phyloP scores from a whole-genome alignment of 139 green algal genomes.

The Volvox africanus region DNA sequence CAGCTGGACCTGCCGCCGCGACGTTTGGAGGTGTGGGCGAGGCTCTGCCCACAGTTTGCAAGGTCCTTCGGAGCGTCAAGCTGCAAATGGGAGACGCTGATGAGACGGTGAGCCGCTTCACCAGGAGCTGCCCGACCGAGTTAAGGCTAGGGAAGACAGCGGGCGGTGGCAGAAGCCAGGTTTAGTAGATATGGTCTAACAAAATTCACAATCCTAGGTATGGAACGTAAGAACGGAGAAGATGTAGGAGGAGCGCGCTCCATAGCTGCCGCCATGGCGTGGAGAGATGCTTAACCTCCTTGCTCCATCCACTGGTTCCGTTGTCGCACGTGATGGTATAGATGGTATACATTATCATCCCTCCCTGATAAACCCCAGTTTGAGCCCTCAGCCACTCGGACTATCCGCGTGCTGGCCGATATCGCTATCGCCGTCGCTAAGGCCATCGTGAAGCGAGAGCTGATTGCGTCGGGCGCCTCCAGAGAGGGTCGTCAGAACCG shows the following conservation, averaged over 20 bases:
- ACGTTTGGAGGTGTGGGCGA: background rate
- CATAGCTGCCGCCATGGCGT: too few relatives aligned
- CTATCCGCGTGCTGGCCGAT: slow-evolving; percentile 39
- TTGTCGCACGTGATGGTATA: too few relatives aligned
- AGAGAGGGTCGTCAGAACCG: background rate
- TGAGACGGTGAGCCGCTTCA: background rate
- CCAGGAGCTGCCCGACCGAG: too few relatives aligned
- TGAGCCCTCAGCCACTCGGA: background rate
- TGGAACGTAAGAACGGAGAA: too few relatives aligned
- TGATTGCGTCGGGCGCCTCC: background rate
- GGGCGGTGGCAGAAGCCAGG: too few relatives aligned
- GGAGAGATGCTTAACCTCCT: too few relatives aligned
- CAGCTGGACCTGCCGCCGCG: background rate
- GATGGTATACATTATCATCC: too few relatives aligned
- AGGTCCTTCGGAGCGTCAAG: slow-evolving; percentile 36
- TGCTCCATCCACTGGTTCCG: too few relatives aligned
- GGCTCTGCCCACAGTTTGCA: slow-evolving; percentile 28
- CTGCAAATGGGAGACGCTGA: slow-evolving; percentile 22
- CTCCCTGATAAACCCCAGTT: background rate
- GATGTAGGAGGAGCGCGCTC: too few relatives aligned
- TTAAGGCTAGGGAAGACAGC: too few relatives aligned
- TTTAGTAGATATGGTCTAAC: too few relatives aligned
- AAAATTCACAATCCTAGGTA: too few relatives aligned
- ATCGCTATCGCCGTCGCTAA: background rate
- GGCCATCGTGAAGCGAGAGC: slow-evolving; percentile 38